Evolutionary conservation across 2,329 filamentous ascomycete species (phyloP).

Genomic region (Ambrosiella beaveri): DNA sequence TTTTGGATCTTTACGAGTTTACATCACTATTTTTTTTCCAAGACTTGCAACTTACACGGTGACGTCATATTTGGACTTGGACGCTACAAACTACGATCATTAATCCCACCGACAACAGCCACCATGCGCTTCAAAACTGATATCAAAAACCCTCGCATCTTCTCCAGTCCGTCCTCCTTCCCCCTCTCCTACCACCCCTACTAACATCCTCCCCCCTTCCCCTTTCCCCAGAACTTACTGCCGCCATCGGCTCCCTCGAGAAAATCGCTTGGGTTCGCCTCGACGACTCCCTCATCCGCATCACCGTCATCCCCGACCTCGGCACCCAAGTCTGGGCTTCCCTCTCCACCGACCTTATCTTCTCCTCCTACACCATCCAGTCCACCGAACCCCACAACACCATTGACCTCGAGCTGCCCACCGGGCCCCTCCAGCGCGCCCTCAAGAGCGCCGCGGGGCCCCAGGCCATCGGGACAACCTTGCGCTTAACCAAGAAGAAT

Average conservation of each 20-base stretch:
- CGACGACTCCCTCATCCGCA: conserved; percentile 71
- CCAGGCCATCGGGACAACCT: conserved; percentile 61
- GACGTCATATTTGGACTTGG: too few relatives aligned
- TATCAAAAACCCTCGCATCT: conserved; percentile 47
- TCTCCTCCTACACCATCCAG: conserved; percentile 69
- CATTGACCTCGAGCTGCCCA: conserved; percentile 89
- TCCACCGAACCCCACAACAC: conserved; percentile 69
- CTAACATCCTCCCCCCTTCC: not conserved
- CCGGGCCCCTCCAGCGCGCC: conserved; percentile 77
- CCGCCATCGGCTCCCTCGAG: conserved; percentile 48
- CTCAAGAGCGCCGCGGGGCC: conserved; percentile 59
- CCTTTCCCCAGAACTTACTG: conserved; percentile 36
- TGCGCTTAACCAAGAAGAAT: conserved; percentile 87
- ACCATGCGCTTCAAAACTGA: conserved; percentile 51
- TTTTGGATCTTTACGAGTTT: too few relatives aligned
- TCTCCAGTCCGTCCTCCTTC: conserved; percentile 29
- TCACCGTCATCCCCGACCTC: conserved; percentile 88
- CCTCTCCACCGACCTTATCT: conserved; percentile 62
- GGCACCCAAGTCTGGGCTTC: conserved; percentile 91
- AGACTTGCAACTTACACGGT: too few relatives aligned
- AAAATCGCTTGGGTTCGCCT: conserved; percentile 84
- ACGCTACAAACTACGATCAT: too few relatives aligned
- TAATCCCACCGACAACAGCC: not conserved
- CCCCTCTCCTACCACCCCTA: not conserved
- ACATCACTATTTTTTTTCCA: too few relatives aligned